These are phyloP conservation scores for Mayamaea pseudoterrestris DNA, from an alignment of 108 stramenopile species.

Conservation along the genomic window DNA sequence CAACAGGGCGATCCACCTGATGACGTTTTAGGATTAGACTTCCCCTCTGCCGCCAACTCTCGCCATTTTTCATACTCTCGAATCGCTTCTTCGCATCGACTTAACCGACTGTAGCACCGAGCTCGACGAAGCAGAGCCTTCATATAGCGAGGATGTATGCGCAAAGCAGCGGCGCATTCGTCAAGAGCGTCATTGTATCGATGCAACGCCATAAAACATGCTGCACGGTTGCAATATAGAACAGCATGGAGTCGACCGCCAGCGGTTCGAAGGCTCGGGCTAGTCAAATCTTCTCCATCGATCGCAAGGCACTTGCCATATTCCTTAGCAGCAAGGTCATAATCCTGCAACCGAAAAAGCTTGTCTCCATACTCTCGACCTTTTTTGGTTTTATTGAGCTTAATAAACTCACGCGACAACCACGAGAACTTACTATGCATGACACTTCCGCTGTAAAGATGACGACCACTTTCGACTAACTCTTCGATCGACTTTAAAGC, in stretches of 20 bases:
- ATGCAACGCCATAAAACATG: conserved; percentile 71
- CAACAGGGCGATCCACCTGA: conserved; percentile 30
- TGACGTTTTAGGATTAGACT: conserved; percentile 13
- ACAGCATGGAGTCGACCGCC: conserved; percentile 79
- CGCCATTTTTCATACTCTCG: conserved; percentile 63
- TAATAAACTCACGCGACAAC: conserved; percentile 11
- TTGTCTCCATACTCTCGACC: conserved; percentile 38
- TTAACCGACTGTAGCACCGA: conserved; percentile 53
- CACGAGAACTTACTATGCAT: conserved; percentile 9
- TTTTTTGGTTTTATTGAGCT: conserved; percentile 12
- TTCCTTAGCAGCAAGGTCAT: conserved; percentile 41
- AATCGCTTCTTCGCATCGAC: conserved; percentile 51
- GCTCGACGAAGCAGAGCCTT: conserved; percentile 79
- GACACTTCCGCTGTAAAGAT: neutral
- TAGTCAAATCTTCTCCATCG: conserved; percentile 28
- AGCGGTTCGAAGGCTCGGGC: conserved; percentile 14
- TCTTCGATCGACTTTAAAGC: conserved; percentile 18
- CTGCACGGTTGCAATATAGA: conserved; percentile 82
- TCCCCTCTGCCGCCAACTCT: conserved; percentile 45
- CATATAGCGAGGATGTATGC: conserved; percentile 76
- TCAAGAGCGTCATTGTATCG: conserved; percentile 54
- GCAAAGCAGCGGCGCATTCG: conserved; percentile 76
- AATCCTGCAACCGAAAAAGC: conserved; percentile 47
- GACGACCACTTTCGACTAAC: conserved; percentile 1
- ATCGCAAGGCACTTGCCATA: conserved; percentile 56